phyloP scores from a whole-genome alignment of 441 rosid species.

The Jatropha multifida region DNA sequence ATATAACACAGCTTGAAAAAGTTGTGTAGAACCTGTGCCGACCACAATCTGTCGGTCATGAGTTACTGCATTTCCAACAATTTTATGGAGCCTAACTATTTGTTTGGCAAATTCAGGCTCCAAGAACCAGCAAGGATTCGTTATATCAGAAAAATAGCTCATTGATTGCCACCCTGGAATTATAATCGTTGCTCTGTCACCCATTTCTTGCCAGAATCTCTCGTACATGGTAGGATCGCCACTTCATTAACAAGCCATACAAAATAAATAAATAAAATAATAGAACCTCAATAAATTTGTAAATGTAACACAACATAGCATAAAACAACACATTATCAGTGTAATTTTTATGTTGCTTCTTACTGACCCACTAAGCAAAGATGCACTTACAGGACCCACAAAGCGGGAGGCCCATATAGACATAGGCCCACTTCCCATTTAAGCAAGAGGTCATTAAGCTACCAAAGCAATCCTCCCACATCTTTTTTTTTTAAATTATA shows the following conservation, averaged over 20 bases:
- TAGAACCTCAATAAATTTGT: background rate
- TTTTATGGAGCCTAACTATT: slow-evolving; percentile 56
- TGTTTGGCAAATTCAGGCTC: slow-evolving; percentile 69
- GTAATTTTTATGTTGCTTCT: background rate
- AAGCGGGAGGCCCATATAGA: slow-evolving; percentile 26
- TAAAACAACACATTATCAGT: background rate
- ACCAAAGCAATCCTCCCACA: slow-evolving; percentile 7
- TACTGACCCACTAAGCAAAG: slow-evolving; percentile 18
- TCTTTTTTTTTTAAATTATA: background rate
- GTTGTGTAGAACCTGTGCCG: slow-evolving; percentile 92
- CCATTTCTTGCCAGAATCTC: slow-evolving; percentile 64
- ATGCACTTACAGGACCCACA: slow-evolving; percentile 27
- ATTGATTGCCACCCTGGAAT: slow-evolving; percentile 86
- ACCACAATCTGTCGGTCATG: slow-evolving; percentile 63
- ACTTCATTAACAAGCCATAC: slow-evolving; percentile 38
- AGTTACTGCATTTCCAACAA: slow-evolving; percentile 84
- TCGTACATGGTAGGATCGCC: slow-evolving; percentile 95
- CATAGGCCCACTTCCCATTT: slow-evolving; percentile 23
- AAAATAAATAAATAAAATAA: background rate
- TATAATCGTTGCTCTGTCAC: slow-evolving; percentile 66
- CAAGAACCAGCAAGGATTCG: slow-evolving; percentile 82
- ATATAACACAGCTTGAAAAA: slow-evolving; percentile 78
- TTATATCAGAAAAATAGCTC: slow-evolving; percentile 75
- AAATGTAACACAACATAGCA: slow-evolving; percentile 12
- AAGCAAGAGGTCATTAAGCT: slow-evolving; percentile 20